Evolutionary conservation across 495 filamentous ascomycete genomes (phyloP).

Genomic region (Talaromyces trachyspermus): DNA sequence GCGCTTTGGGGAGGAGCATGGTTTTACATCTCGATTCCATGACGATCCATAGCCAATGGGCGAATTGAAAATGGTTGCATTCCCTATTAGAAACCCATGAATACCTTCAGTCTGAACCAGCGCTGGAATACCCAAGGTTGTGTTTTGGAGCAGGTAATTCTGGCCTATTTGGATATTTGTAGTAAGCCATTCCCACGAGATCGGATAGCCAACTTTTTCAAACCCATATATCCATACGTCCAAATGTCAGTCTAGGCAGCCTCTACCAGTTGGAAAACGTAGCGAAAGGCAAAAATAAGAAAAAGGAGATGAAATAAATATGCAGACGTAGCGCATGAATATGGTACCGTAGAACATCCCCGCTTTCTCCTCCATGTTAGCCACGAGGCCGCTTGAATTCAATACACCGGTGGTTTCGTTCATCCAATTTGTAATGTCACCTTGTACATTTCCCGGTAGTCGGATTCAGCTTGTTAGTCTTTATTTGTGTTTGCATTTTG

Average conservation of each 20-base stretch:
- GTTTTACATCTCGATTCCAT: slow-evolving; percentile 43
- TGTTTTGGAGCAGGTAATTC: slow-evolving; percentile 56
- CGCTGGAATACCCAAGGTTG: slow-evolving; percentile 59
- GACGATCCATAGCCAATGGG: slow-evolving; percentile 63
- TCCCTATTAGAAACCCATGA: slow-evolving; percentile 60
- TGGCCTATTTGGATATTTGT: slow-evolving; percentile 53
- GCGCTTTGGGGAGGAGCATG: neutral
- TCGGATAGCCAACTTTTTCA: slow-evolving; percentile 50
- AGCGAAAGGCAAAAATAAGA: too few species aligned
- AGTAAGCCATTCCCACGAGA: slow-evolving; percentile 54
- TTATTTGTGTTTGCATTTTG: too few species aligned
- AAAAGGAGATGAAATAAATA: too few species aligned
- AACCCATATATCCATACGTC: slow-evolving; percentile 2
- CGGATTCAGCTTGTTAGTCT: too few species aligned
- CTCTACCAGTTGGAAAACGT: too few species aligned
- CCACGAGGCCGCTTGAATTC: slow-evolving; percentile 56
- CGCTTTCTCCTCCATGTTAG: slow-evolving; percentile 54
- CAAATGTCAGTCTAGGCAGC: too few species aligned
- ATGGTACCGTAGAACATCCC: slow-evolving; percentile 59
- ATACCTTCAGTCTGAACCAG: slow-evolving; percentile 64
- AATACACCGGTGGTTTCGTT: slow-evolving; percentile 48
- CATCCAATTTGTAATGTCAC: slow-evolving; percentile 66
- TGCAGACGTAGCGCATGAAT: too few species aligned
- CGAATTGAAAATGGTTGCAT: slow-evolving; percentile 70
- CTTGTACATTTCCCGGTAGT: slow-evolving; percentile 19